Base-by-base conservation (phyloP, 208 protist genomes). In the Trypanosoma scelopori region DNA sequence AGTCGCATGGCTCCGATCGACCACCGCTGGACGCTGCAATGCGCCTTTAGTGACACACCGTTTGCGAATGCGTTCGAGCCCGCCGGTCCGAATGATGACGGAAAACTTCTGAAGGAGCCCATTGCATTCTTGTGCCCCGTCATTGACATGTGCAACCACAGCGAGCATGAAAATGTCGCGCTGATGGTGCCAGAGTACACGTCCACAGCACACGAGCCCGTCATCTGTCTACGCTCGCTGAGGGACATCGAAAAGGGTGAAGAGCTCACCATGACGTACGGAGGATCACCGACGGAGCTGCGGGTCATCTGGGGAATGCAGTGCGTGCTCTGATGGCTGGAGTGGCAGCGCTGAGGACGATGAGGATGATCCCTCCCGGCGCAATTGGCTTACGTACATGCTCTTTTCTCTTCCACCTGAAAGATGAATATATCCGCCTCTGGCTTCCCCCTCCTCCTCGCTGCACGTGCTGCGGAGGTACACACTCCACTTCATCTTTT, bases 81-180 rank as follows among this genome's bases (percentile, higher is more conserved):
- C 5, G 7, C 2, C 2, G 56, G 47, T n/a, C 35, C 18, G 30
- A 39, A 57, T 22, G 65, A 71, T 41, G 48, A 80, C 51, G 59
- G 35, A 50, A 51, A 42, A 46, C 67, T 92, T 27, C 78, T 89
- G 46, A 65, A 67, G 41, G 79, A 93, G 32, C 84, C 87, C 37
- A 82, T 93, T 46, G 77, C 80, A 5, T 91, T 93, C 61, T 53
- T 93, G 28, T 93, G 87, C 60, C 87, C 87, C 5, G 63, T 93
- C 25, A 87, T 93, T 48, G 87, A 93, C 65, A 89, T 93, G 84
- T 91, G 84, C 73, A 93, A 93, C 61, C 87, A 93, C 70, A 85
- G 84, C 57, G 73, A 72, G 13, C 52, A 69, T 15, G 87, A 93
- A 62, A 93, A 93, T 61, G 87, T 93, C n/a, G 87, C 87, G 3